Evolutionary conservation across 164 flowering plant genomes (phyloP).

Genomic region (Kingdonia uniflora): DNA sequence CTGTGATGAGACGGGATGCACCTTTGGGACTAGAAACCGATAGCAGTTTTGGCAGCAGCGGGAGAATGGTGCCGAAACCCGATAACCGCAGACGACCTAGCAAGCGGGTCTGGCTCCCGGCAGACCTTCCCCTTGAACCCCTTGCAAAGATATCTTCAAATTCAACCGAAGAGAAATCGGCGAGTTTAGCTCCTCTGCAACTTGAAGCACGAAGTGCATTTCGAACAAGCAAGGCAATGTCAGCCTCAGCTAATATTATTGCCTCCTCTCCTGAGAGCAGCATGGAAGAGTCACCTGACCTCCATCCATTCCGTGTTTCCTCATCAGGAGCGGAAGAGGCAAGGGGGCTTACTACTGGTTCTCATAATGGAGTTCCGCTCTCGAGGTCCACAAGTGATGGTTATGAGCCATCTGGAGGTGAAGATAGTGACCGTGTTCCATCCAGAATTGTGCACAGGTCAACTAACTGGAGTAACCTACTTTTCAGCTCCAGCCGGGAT

Average conservation of each 20-base stretch:
- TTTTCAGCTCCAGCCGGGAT: conserved; percentile 9
- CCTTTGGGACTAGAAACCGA: conserved; percentile 42
- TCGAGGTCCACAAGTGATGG: conserved; percentile 93
- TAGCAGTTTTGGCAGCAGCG: conserved; percentile 70
- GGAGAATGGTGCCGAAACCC: conserved; percentile 38
- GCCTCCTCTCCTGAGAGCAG: conserved; percentile 94
- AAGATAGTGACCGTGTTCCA: conserved; percentile 84
- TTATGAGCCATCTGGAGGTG: conserved; percentile 95
- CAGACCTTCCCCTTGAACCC: conserved; percentile 48
- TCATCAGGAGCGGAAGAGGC: conserved; percentile 70
- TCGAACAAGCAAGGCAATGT: conserved; percentile 60
- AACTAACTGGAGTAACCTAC: conserved; percentile 52
- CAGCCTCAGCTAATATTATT: conserved; percentile 34
- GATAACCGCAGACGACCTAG: conserved; percentile 44
- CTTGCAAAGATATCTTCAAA: conserved; percentile 26
- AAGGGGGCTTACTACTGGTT: conserved; percentile 31
- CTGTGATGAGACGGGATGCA: conserved; percentile 44
- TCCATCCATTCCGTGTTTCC: conserved; percentile 69
- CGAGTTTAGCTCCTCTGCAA: conserved; percentile 70
- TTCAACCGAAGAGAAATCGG: conserved; percentile 29
- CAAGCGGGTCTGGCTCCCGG: conserved; percentile 59
- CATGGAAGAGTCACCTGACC: conserved; percentile 63
- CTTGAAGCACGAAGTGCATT: conserved; percentile 79
- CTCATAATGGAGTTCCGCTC: conserved; percentile 38
- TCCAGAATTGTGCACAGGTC: conserved; percentile 45